Evolutionary conservation across 2,329 filamentous ascomycete species (phyloP), one percentile per base, ranked within the genome.

Genomic region (Venturia asperata): DNA sequence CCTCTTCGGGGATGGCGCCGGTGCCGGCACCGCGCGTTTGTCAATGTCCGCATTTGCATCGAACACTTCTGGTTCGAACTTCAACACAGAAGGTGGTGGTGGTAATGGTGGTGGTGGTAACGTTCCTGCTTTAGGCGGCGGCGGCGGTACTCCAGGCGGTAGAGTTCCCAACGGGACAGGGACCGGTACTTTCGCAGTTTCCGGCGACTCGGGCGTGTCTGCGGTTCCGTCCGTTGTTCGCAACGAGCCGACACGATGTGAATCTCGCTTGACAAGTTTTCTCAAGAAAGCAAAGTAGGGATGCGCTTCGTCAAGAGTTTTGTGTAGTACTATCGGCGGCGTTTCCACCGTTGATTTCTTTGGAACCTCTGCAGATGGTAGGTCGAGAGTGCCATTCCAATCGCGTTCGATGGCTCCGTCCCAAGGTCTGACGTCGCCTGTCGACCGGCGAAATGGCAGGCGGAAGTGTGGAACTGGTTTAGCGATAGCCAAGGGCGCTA

Each of bases 401-500:
- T 37, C 30, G 27, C 52, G 27, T 5, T 58, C 30, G n/a, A 58
- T 37, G 21, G 47, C 47, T 15, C 47, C 47, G 13, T 52, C 47
- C 47, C 47, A 52, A 11, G 47, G 47, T 52, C 47, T 52, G 47
- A 52, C 13, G 21, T 52, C 47, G 27, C 52, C 52, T 5, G 52
- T 58, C 5, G 52, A 58, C 52, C 52, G 37, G 52, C 52, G 52
- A 58, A 58, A 34, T 58, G 52, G 52, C 11, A 58, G 30, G 52
- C 30, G 52, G 19, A 37, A 58, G 27, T 58, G 52, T n/a, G 52
- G 52, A 15, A 58, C 52, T 37, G 52, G 52, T 37, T 27, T 58
- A 2, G 52, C 52, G 19, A 58, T 58, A 37, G 30, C 52, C 27
- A 58, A 37, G 27, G 52, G 52, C 19, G 52, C 52, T 58, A 37